Evolutionary conservation across 2,329 filamentous ascomycete genomes (phyloP).

Genomic region (Didymellaceae sp.): DNA sequence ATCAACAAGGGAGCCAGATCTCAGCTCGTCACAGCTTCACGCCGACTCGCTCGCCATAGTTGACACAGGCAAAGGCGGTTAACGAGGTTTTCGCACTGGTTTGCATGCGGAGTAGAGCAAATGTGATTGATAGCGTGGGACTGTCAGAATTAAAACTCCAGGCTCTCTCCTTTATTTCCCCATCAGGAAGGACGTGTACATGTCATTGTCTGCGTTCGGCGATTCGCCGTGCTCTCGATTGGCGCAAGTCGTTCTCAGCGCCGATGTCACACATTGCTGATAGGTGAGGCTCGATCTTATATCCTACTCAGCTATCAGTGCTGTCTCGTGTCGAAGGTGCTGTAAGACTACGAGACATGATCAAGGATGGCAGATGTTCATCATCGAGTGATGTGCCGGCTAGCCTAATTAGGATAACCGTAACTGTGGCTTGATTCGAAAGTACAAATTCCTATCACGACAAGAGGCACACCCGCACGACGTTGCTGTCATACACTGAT

Average conservation of each 20-base stretch:
- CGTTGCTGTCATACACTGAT: too few species aligned
- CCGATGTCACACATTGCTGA: background rate
- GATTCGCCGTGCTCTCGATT: background rate
- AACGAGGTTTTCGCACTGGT: constrained; percentile 3
- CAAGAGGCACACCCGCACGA: too few species aligned
- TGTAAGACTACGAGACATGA: too few species aligned
- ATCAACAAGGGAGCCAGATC: constrained; percentile 1
- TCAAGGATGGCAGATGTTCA: too few species aligned
- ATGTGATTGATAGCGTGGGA: constrained; percentile 7
- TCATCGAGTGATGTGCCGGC: background rate
- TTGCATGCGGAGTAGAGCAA: constrained; percentile 3
- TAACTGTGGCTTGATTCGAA: background rate
- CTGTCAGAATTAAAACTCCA: background rate
- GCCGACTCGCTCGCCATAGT: background rate
- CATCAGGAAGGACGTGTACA: background rate
- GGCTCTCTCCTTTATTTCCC: background rate
- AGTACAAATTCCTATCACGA: too few species aligned
- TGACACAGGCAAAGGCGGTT: background rate
- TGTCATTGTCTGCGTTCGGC: too few species aligned
- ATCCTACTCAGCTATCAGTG: too few species aligned
- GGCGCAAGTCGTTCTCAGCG: background rate
- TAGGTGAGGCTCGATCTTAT: background rate
- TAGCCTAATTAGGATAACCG: constrained; percentile 2
- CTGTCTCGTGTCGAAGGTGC: too few species aligned
- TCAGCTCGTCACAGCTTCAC: constrained; percentile 1